phyloP scores from a whole-genome alignment of 805 yeast species.

The Saccharomyces eubayanus region DNA sequence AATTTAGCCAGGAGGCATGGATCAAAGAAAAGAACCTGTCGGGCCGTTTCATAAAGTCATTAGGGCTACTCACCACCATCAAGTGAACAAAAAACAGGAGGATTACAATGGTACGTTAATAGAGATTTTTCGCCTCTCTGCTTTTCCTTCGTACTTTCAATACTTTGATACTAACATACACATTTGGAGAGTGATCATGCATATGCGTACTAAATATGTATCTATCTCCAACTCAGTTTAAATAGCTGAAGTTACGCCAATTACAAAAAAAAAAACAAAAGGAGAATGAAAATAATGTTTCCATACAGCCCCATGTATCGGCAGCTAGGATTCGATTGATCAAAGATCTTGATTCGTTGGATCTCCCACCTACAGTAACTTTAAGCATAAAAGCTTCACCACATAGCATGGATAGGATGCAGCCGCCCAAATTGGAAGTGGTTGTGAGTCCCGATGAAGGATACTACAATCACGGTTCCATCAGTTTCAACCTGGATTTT shows the following conservation, averaged over 20 bases:
- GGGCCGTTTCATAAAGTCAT: neutral
- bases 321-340: constrained; percentile 21
- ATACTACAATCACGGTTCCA: constrained; percentile 21
- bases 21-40: neutral
- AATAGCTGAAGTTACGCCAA: constrained; percentile 22
- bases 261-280: constrained; percentile 18
- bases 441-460: constrained; percentile 25
- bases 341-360: constrained; percentile 19
- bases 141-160: neutral
- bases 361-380: constrained; percentile 19
- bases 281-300: neutral
- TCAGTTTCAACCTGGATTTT: constrained; percentile 58
- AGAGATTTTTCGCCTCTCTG: neutral
- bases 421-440: constrained; percentile 13
- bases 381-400: constrained; percentile 7
- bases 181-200: neutral
- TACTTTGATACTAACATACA: neutral
- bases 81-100: neutral
- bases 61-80: neutral
- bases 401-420: neutral
- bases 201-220: neutral
- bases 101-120: neutral
- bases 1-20: neutral
- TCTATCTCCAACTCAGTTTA: neutral
- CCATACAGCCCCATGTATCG: constrained; percentile 1